A percentile compares a stretch with the other conserved stretches of the same genome.
These are phyloP conservation scores for Takakia lepidozioides DNA, from an alignment of 225 moss, liverwort and hornwort genomes.

Conservation along the genomic window DNA sequence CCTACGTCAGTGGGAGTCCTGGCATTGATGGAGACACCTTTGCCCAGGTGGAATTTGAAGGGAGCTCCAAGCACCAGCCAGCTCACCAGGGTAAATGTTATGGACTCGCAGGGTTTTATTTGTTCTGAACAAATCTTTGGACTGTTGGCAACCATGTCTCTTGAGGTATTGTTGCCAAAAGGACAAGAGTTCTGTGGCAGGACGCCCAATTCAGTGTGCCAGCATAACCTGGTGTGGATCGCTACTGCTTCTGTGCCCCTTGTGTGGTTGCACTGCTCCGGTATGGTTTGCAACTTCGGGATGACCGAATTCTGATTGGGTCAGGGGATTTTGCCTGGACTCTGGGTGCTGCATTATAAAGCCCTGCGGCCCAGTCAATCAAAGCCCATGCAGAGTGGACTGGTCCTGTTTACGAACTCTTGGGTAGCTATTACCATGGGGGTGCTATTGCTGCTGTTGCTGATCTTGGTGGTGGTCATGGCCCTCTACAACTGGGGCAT, in stretches of 20 bases:
- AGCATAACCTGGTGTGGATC: conserved; percentile 84
- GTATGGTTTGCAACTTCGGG: conserved; percentile 78
- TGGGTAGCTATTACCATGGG: conserved; percentile 24
- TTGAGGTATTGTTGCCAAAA: conserved; percentile 60
- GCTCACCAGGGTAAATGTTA: conserved; percentile 73
- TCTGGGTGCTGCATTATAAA: conserved; percentile 82
- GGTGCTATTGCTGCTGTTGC: conserved; percentile 37
- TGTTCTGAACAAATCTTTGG: conserved; percentile 97
- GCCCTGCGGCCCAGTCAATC: conserved; percentile 57
- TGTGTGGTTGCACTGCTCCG: conserved; percentile 74
- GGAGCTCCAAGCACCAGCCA: conserved; percentile 85
- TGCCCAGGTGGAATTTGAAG: conserved; percentile 66
- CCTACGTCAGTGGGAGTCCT: conserved; percentile 6
- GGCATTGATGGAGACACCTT: conserved; percentile 21
- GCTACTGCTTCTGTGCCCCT: conserved; percentile 95
- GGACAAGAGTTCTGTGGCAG: conserved; percentile 92
- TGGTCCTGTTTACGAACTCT: conserved; percentile 22
- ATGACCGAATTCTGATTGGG: conserved; percentile 74
- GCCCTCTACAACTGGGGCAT: too few relatives aligned
- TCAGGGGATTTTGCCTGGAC: conserved; percentile 99
- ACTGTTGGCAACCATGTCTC: conserved; percentile 58
- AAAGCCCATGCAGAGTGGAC: conserved; percentile 21
- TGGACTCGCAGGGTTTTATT: conserved; percentile 93
- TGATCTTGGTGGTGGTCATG: conserved; percentile 43
- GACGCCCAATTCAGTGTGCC: conserved; percentile 68